Percentiles rank a stretch among this genome's conserved stretches.
These are phyloP conservation scores for Boehmeria nivea DNA, from an alignment of 306 rosid species.

Conservation along the genomic window DNA sequence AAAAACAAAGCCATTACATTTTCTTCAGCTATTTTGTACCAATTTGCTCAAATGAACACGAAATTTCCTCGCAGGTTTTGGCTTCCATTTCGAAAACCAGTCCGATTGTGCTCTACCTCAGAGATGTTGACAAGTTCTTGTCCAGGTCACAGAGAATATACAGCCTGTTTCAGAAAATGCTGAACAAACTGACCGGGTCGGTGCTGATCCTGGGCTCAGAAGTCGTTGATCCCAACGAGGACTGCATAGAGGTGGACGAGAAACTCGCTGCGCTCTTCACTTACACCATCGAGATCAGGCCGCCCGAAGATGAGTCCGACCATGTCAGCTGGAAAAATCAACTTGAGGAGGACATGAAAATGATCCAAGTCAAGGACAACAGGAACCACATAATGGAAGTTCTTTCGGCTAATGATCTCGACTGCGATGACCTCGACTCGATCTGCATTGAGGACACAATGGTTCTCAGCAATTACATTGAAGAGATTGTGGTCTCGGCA, in stretches of 20 bases:
- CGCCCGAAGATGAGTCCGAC: conserved; percentile 78
- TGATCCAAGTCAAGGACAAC: conserved; percentile 87
- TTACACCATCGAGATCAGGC: conserved; percentile 70
- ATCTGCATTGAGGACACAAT: conserved; percentile 73
- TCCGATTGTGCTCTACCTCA: conserved; percentile 74
- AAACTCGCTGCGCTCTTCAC: conserved; percentile 62
- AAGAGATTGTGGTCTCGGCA: conserved; percentile 94
- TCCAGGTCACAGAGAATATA: conserved; percentile 59
- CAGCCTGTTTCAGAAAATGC: conserved; percentile 76
- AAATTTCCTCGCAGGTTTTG: conserved; percentile 54
- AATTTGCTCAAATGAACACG: background rate
- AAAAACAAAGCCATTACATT: background rate
- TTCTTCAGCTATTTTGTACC: background rate
- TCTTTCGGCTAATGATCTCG: conserved; percentile 88
- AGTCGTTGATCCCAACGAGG: conserved; percentile 46
- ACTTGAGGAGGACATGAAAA: conserved; percentile 86
- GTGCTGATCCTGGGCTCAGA: conserved; percentile 83
- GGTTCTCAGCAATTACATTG: conserved; percentile 76
- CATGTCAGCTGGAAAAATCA: conserved; percentile 88
- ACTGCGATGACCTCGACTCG: conserved; percentile 76
- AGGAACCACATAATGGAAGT: conserved; percentile 86
- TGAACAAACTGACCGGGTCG: conserved; percentile 69
- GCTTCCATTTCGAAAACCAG: conserved; percentile 57
- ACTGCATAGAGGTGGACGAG: conserved; percentile 57
- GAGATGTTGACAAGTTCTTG: conserved; percentile 68